Evolutionary conservation across 805 yeast species (phyloP).

Genomic region (Candida xiaguanensis): DNA sequence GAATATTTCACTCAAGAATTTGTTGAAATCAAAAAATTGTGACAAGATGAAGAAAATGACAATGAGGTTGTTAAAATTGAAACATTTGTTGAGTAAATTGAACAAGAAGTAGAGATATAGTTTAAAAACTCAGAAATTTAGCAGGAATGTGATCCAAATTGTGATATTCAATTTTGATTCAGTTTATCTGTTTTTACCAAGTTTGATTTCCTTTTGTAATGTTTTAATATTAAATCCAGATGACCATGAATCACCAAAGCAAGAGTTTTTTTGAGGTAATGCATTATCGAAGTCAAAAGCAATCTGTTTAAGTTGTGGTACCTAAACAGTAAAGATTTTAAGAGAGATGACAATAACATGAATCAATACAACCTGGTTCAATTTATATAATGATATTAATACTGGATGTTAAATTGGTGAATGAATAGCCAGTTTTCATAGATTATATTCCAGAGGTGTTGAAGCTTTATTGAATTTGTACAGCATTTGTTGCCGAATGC

Average conservation of each 20-base stretch:
- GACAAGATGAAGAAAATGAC: slow-evolving; percentile 80
- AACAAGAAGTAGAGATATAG: slow-evolving; percentile 48
- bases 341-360: no score
- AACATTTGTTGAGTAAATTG: slow-evolving; percentile 51
- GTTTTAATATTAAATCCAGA: slow-evolving; percentile 66
- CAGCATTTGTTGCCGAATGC: no score
- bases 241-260: slow-evolving; percentile 73
- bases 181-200: slow-evolving; percentile 23
- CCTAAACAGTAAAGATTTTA: no score
- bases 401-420: no score
- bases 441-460: no score
- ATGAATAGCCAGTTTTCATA: no score
- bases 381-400: no score
- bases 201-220: slow-evolving; percentile 44
- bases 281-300: slow-evolving; percentile 82
- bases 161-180: slow-evolving; percentile 10
- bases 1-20: slow-evolving; percentile 84
- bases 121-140: no score
- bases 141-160: no score
- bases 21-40: slow-evolving; percentile 81
- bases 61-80: slow-evolving; percentile 73
- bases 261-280: slow-evolving; percentile 70
- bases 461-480: no score
- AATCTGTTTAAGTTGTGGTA: slow-evolving; percentile 58
- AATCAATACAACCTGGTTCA: no score